Evolutionary conservation across 805 yeast species (phyloP).

Genomic region (Kodamaea nitidulidarum): DNA sequence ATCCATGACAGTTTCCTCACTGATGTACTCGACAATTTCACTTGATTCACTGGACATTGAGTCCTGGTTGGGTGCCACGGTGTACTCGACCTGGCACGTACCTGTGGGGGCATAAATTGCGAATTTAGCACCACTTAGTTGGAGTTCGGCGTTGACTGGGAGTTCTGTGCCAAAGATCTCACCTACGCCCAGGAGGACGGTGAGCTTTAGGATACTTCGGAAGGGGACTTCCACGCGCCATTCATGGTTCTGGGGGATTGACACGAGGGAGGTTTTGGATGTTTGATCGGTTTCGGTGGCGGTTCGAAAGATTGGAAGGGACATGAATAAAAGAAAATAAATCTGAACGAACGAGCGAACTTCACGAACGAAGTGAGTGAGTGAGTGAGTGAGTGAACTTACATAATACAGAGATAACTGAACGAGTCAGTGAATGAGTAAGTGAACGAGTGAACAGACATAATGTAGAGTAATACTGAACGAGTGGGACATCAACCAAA

Average conservation of each 20-base stretch:
- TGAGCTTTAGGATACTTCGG: conserved; percentile 47
- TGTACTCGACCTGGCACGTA: conserved; percentile 54
- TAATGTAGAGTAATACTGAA: no score
- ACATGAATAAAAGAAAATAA: conserved; percentile 10
- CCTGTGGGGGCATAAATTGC: conserved; percentile 36
- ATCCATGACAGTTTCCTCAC: conserved; percentile 68
- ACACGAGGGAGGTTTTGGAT: conserved; percentile 11
- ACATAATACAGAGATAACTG: no score
- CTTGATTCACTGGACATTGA: conserved; percentile 31
- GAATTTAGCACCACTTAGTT: conserved; percentile 35
- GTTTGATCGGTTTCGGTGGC: conserved; percentile 9
- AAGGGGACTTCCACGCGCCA: conserved; percentile 74
- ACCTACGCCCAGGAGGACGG: conserved; percentile 63
- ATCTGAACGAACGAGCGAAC: neutral
- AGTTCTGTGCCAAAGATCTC: conserved; percentile 94
- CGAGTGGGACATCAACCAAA: no score
- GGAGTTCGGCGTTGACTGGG: conserved; percentile 56
- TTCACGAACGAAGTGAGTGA: no score
- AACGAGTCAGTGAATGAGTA: no score
- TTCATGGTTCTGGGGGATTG: conserved; percentile 47
- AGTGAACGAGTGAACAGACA: no score
- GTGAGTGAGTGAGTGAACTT: no score
- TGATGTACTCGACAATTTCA: conserved; percentile 53
- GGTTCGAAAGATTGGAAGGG: conserved; percentile 17
- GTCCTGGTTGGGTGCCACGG: conserved; percentile 21